Conservation (phyloP, 2,329 filamentous ascomycete genomes). For the Trichoderma gracile region DNA sequence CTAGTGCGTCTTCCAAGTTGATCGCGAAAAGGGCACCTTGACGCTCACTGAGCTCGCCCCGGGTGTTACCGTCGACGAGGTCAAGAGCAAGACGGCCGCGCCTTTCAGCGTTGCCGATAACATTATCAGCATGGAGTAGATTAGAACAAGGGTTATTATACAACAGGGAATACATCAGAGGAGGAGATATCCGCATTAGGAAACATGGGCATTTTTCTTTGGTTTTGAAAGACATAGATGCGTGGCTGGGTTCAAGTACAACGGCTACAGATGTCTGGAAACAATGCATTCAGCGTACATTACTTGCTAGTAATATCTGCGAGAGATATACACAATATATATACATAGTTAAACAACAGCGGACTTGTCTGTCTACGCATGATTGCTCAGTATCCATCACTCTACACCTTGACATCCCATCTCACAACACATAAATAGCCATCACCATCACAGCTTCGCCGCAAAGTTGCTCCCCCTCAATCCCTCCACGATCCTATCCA, state of each 20-base stretch:
- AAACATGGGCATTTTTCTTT: too few relatives aligned
- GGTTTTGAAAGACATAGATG: not conserved
- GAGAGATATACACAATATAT: too few relatives aligned
- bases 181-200: slow-evolving; percentile 8
- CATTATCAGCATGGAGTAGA: slow-evolving; percentile 50
- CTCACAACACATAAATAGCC: not conserved
- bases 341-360: not conserved
- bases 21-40: slow-evolving; percentile 60
- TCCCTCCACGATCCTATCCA: slow-evolving; percentile 48
- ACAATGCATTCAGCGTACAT: not conserved
- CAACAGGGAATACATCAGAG: not conserved
- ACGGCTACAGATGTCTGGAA: not conserved
- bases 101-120: slow-evolving; percentile 63
- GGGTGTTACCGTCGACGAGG: slow-evolving; percentile 66
- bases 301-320: not conserved
- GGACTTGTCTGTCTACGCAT: not conserved
- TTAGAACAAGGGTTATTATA: too few relatives aligned
- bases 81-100: slow-evolving; percentile 69
- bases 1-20: slow-evolving; percentile 69
- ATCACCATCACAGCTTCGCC: slow-evolving; percentile 25
- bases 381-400: not conserved
- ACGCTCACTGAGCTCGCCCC: slow-evolving; percentile 71
- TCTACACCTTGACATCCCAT: not conserved
- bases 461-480: slow-evolving; percentile 49
- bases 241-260: not conserved